Percentiles rank a stretch among this genome's conserved stretches.
Conservation (phyloP, 2,329 filamentous ascomycete genomes). For the Akanthomyces lecanii region DNA sequence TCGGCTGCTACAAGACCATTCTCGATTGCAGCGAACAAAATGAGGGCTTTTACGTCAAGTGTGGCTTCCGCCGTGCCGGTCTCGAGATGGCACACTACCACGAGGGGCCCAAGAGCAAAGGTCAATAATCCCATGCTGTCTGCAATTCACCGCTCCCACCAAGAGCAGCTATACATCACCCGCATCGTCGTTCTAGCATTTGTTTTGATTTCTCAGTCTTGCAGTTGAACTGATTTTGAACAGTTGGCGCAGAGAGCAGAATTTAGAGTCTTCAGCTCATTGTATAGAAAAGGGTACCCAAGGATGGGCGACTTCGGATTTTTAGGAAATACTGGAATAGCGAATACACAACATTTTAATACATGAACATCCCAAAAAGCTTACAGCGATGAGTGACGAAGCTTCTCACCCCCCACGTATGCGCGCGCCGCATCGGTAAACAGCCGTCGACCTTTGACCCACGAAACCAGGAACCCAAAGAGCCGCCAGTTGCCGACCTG, state of each 20-base stretch:
- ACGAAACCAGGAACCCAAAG: conserved; percentile 29
- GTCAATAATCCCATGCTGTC: conserved; percentile 9
- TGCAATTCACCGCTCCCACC: not conserved
- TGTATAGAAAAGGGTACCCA: not conserved
- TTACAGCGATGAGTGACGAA: conserved; percentile 23
- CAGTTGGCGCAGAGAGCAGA: conserved; percentile 9
- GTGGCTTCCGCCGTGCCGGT: conserved; percentile 86
- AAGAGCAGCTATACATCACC: not conserved
- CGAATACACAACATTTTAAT: conserved; percentile 2
- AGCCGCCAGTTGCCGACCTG: conserved; percentile 33
- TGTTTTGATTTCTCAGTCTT: not conserved
- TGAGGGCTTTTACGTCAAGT: conserved; percentile 97
- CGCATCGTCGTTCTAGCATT: conserved; percentile 3
- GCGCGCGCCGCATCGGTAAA: conserved; percentile 29
- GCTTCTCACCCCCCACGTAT: conserved; percentile 27
- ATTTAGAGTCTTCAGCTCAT: not conserved
- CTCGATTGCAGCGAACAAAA: conserved; percentile 95
- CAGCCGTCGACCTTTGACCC: conserved; percentile 32
- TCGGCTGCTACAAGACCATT: conserved; percentile 96
- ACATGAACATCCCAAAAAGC: not conserved
- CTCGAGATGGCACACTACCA: conserved; percentile 98
- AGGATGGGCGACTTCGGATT: not conserved
- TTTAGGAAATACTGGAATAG: conserved; percentile 4
- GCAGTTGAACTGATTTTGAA: conserved; percentile 6
- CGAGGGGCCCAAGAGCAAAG: conserved; percentile 51